Base-by-base conservation (phyloP, 1,139 yeast species). In the Saccharomyces hybrid region DNA sequence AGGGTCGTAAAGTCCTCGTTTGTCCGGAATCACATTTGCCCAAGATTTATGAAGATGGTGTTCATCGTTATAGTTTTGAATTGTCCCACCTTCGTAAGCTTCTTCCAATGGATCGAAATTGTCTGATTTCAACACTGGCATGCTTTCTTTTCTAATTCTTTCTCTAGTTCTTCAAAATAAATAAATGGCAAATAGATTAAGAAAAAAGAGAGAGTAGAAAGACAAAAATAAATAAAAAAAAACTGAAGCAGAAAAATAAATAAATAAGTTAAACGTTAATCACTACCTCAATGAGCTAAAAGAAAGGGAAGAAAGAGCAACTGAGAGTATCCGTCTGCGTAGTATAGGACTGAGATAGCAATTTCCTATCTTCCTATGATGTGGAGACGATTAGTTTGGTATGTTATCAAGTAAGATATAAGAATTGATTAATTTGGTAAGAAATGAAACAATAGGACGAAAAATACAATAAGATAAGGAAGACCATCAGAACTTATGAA, bases 1-100 rank as follows among this genome's bases (percentile, higher is more conserved):
- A 3, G 98, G 99, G 71, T 93, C 89, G 73, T 93, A 93, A 54
- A 93, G 82, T 49, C 97, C 99, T 72, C 90, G 85, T 63, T 86
- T 84, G 49, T 82, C 79, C 49, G 99, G 99, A 59, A 93, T 78
- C 8, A 93, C 79, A 49, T 88, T 82, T 25, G 97, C 97, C 97
- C 98, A 93, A 9, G 96, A 86, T 64, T 76, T 82, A 38, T 38
- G 44, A 38, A 16, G 25, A 38, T 38, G 44, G 76, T 90, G 87
- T 8, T 50, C 49, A 27, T 53, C 57, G n/a, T 57, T 66, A 72
- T 86, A 87, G 48, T 78, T 66, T 76, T 84, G 57, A 19, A 64
- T 60, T 26, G 62, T 46, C 8, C 70, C 69, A 52, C 69, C 68
- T 41, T 64, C 64, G 53, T 67, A 67, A 9, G 68, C 59, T 49